Conservation (phyloP, 2,329 filamentous ascomycete species). For the Hansfordia pulvinata region DNA sequence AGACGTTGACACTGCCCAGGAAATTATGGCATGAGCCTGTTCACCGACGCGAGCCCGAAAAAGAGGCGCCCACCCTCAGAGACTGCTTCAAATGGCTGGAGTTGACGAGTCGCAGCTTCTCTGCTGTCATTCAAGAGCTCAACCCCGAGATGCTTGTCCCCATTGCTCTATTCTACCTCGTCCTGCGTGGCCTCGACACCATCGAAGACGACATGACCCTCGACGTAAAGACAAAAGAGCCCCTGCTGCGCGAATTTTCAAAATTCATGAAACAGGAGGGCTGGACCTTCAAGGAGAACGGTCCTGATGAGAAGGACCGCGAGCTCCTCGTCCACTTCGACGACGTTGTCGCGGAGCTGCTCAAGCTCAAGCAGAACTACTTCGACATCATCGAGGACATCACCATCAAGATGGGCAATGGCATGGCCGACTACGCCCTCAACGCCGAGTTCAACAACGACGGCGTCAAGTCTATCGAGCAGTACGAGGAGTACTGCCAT, state of each 20-base stretch:
- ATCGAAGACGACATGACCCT: slow-evolving; percentile 98
- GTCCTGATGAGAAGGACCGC: slow-evolving; percentile 85
- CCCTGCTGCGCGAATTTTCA: slow-evolving; percentile 72
- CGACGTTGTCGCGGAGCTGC: slow-evolving; percentile 72
- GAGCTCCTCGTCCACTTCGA: slow-evolving; percentile 89
- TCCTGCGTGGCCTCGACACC: slow-evolving; percentile 87
- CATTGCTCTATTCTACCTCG: slow-evolving; percentile 82
- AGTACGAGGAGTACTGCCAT: slow-evolving; percentile 95
- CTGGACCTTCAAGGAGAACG: slow-evolving; percentile 81
- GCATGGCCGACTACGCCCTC: slow-evolving; percentile 90
- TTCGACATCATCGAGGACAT: slow-evolving; percentile 83
- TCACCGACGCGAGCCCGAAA: slow-evolving; percentile 63
- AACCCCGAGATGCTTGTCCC: slow-evolving; percentile 88
- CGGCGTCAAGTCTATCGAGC: slow-evolving; percentile 68
- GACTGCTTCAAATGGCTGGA: slow-evolving; percentile 81
- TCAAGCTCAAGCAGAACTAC: slow-evolving; percentile 76
- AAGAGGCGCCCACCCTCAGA: slow-evolving; percentile 61
- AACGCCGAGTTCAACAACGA: slow-evolving; percentile 71
- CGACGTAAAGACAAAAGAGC: slow-evolving; percentile 67
- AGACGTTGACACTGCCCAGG: slow-evolving; percentile 35
- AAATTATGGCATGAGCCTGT: slow-evolving; percentile 95
- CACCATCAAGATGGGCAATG: slow-evolving; percentile 87
- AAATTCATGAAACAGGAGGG: slow-evolving; percentile 67
- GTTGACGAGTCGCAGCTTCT: slow-evolving; percentile 84
- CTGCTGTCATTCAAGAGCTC: slow-evolving; percentile 86